Evolutionary conservation across 2,329 filamentous ascomycete species (phyloP).

Genomic region (Pseudogymnoascus sp.): DNA sequence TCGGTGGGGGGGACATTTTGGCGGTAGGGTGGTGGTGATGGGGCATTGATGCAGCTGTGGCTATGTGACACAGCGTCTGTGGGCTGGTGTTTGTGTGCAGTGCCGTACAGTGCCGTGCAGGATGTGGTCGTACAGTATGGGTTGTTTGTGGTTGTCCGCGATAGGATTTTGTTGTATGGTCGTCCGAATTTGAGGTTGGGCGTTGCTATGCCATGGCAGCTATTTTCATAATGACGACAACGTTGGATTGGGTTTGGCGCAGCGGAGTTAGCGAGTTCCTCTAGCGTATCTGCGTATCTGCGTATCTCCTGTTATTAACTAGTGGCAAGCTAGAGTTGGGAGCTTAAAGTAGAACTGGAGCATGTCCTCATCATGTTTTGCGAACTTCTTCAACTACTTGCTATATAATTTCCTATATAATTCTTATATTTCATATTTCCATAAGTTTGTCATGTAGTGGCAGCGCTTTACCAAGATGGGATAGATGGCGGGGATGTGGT

Average conservation of each 20-base stretch:
- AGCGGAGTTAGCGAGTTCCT: not conserved
- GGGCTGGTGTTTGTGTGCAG: not conserved
- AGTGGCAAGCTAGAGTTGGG: not conserved
- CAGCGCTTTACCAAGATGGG: not conserved
- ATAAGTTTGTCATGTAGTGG: too few species aligned
- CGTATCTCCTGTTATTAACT: not conserved
- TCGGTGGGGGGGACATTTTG: not conserved
- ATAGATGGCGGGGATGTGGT: not conserved
- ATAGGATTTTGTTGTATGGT: not conserved
- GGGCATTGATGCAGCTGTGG: not conserved
- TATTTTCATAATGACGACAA: constrained; percentile 6
- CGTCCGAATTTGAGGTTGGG: not conserved
- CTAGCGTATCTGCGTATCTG: not conserved
- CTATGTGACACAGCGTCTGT: not conserved
- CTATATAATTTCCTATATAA: not conserved
- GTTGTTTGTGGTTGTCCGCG: not conserved
- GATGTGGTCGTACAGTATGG: not conserved
- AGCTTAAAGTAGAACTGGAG: not conserved
- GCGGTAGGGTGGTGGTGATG: constrained; percentile 1
- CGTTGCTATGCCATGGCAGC: constrained; percentile 3
- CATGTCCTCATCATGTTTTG: not conserved
- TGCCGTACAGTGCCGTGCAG: not conserved
- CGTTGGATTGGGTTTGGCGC: not conserved
- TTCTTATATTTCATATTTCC: not conserved
- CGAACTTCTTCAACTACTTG: not conserved